Conservation (phyloP, 495 filamentous ascomycete genomes). For the Penicillium desertorum region DNA sequence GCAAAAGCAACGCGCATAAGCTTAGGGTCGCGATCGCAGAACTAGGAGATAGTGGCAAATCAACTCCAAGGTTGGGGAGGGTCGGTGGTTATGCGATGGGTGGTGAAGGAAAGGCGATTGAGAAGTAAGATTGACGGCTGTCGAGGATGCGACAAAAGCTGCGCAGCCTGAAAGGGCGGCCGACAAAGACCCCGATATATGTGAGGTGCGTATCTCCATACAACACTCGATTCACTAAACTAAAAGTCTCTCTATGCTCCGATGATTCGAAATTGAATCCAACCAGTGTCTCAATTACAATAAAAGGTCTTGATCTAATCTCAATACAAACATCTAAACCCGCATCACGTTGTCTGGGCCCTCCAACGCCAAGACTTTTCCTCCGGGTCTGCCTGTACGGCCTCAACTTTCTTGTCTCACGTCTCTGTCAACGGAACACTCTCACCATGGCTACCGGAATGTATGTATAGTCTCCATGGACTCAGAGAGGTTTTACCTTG, state of each 20-base stretch:
- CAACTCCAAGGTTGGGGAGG: neutral
- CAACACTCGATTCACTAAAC: no score
- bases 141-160: slow-evolving; percentile 12
- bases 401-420: slow-evolving; percentile 13
- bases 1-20: slow-evolving; percentile 14
- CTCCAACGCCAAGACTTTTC: slow-evolving; percentile 28
- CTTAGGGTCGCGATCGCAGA: neutral
- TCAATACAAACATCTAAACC: neutral
- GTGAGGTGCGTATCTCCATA: neutral
- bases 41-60: neutral
- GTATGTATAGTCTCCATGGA: slow-evolving; percentile 28
- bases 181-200: slow-evolving; percentile 22
- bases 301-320: neutral
- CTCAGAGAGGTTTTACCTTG: neutral
- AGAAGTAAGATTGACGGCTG: neutral
- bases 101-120: neutral
- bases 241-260: neutral
- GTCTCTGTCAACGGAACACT: slow-evolving; percentile 7
- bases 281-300: neutral
- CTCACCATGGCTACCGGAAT: slow-evolving; percentile 45
- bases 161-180: slow-evolving; percentile 18
- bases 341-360: slow-evolving; percentile 9
- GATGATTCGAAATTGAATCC: neutral
- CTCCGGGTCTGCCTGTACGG: slow-evolving; percentile 11
- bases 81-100: neutral